A percentile compares a stretch with the other conserved stretches of the same genome.
Conservation (phyloP, 78 protist genomes). For the Pigoraptor vietnamica region DNA sequence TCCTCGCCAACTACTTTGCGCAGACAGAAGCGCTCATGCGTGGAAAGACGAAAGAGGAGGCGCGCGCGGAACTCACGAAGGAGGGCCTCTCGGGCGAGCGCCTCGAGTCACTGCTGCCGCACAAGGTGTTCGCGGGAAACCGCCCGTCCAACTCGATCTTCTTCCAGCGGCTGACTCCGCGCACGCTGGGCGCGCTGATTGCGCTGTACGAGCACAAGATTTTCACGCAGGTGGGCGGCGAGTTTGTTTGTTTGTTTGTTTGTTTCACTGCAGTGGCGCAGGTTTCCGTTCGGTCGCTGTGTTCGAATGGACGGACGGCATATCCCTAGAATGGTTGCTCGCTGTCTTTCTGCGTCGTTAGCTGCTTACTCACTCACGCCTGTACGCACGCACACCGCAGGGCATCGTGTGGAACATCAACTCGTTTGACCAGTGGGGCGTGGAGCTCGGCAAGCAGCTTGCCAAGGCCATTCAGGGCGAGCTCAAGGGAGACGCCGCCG, state of each 20-base stretch:
- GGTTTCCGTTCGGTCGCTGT: not conserved
- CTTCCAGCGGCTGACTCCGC: slow-evolving; percentile 70
- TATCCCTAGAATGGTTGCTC: too few relatives aligned
- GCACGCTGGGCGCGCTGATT: slow-evolving; percentile 71
- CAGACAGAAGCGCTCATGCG: slow-evolving; percentile 93
- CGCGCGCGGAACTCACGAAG: slow-evolving; percentile 38
- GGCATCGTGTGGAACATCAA: slow-evolving; percentile 94
- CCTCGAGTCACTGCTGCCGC: slow-evolving; percentile 46
- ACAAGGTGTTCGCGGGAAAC: slow-evolving; percentile 87
- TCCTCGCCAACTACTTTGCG: slow-evolving; percentile 89
- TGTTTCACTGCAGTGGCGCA: not conserved
- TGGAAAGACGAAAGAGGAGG: slow-evolving; percentile 78
- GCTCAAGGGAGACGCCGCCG: not conserved
- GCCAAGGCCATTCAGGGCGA: slow-evolving; percentile 71
- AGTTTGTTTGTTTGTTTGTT: not conserved
- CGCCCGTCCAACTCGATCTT: slow-evolving; percentile 81
- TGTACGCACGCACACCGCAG: slow-evolving; percentile 12
- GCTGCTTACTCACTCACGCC: not conserved
- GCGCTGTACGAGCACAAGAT: slow-evolving; percentile 89
- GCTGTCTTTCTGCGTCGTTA: too few relatives aligned
- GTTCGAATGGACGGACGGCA: too few relatives aligned
- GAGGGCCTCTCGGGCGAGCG: slow-evolving; percentile 18
- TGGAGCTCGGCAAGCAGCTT: slow-evolving; percentile 95
- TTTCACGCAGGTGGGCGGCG: slow-evolving; percentile 46
- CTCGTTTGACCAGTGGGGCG: slow-evolving; percentile 97